Base-by-base conservation (phyloP, 177 flowering plant genomes). In the Vitis hybrid region DNA sequence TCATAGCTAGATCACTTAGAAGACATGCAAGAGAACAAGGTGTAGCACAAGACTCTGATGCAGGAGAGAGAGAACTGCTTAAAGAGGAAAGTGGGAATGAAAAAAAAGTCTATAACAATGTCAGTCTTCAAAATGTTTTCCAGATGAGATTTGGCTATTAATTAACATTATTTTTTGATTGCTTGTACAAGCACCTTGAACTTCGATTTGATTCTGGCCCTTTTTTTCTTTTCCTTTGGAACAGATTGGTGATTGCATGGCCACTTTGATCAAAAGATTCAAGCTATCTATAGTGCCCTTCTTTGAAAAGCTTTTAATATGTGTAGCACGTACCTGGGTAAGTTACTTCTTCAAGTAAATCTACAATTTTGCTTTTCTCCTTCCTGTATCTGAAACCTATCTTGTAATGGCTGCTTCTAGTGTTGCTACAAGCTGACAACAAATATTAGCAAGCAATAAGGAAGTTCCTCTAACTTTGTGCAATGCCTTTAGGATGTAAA, bases 11-110 rank as follows among this genome's bases (percentile, higher is more conserved):
- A 75, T 87, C 97, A 52, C 83, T 86, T 65, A 88, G 98, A 71
- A 93, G 89, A 80, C 78, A 80, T 52, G 99, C 93, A 70, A 80
- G 98, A 72, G 92, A 89, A 60, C 97, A 95, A 70, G 89, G 99
- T 57, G 88, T 87, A 72, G 98, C 97, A 65, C 98, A 95, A 80
- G 99, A 95, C 72, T 95, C 93, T 77, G 99, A 95, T 84, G 97
- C 93, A 8, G 99, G 93, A 80, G 99, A 95, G 78, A 88, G 88
- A 51, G 98, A 93, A 70, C 69, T 93, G 72, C 87, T 95, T 27
- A 86, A 79, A 77, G 97, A 95, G 80, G 99, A 95, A 81, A 93
- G 93, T 83, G 98, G 93, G 84, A 92, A 91, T 78, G 99, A 95
- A 77, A 98, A 95, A 74, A 97, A 95, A 86, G 89, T 95, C 48